phyloP scores from a whole-genome alignment of 2,329 filamentous ascomycete genomes.

The Seiridium cupressi region DNA sequence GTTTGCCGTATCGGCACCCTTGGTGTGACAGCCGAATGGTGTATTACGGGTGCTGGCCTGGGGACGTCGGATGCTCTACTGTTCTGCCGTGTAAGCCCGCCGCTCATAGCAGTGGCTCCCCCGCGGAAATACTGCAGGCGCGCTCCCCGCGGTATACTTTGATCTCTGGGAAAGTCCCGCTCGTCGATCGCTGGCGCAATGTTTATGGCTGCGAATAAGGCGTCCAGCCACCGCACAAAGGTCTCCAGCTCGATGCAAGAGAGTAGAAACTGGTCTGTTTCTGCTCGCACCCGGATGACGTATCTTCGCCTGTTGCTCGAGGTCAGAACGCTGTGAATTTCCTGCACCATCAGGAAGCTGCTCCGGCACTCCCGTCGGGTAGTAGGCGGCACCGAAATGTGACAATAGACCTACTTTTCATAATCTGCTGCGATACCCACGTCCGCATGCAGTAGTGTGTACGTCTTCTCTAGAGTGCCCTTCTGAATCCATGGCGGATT shows the following conservation, averaged over 20 bases:
- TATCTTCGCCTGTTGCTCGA: conserved; percentile 50
- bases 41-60: conserved; percentile 7
- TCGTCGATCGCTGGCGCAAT: conserved; percentile 70
- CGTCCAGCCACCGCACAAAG: conserved; percentile 68
- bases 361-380: too few species aligned
- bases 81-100: conserved; percentile 20
- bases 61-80: conserved; percentile 13
- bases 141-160: conserved; percentile 58
- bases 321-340: conserved; percentile 2
- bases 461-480: conserved; percentile 61
- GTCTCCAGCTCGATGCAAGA: conserved; percentile 63
- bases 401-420: conserved; percentile 53
- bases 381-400: neutral
- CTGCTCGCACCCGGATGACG: conserved; percentile 69
- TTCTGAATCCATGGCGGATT: conserved; percentile 50
- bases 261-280: conserved; percentile 72
- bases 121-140: conserved; percentile 47
- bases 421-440: conserved; percentile 73
- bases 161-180: conserved; percentile 60
- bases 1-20: conserved; percentile 10
- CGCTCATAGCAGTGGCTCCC: conserved; percentile 27
- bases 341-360: too few species aligned
- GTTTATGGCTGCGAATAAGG: conserved; percentile 70
- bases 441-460: conserved; percentile 73
- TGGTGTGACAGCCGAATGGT: conserved; percentile 10